Evolutionary conservation across 2,329 filamentous ascomycete genomes (phyloP), one percentile per base, ranked within the genome.

Genomic region (Neopestalotiopsis rosae): DNA sequence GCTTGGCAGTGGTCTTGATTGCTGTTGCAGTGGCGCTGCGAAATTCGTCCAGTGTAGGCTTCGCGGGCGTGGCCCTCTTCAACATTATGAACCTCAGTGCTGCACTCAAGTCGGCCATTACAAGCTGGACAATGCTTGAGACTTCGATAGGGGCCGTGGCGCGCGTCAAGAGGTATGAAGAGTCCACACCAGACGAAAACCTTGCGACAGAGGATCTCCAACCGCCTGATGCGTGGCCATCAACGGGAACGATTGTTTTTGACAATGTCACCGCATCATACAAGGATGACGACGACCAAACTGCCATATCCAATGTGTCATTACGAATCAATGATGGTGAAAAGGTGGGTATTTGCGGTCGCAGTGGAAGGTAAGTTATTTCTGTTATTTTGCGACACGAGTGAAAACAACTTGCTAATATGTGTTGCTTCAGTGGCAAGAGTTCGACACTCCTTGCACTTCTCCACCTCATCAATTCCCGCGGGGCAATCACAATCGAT

Each of bases 371-470:
- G 66, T 67, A 40, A 52, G 34, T 6, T 5, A 17, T 28, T 13
- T 13, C 17, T 56, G 9, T n/a, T 14, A 17, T 10, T 34, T 20
- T 10, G 13, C 12, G 40, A 9, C 34, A 67, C n/a, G 2, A 12
- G n/a, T n/a, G 30, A 9, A 20, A n/a, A 4, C 40, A 20, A 13
- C 7, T 28, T 9, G 17, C 59, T 67, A 7, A 62, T 38, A 38
- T 38, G n/a, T 6, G 6, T 6, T 7, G 2, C n/a, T 58, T 58
- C 10, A 79, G 83, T 65, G 84, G 84, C 0, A 86, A 86, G 72
- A 85, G 83, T 0, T 82, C 82, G 0, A 70, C 81, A 4, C 74
- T 85, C 3, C 75, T 83, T 13, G 76, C 81, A 5, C 78, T 82
- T 13, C 75, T 85, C 14, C 78, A 80, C 1, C 78, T 86, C 0